phyloP scores from a whole-genome alignment of 2,329 filamentous ascomycete genomes.

The Talaromyces rugulosus region DNA sequence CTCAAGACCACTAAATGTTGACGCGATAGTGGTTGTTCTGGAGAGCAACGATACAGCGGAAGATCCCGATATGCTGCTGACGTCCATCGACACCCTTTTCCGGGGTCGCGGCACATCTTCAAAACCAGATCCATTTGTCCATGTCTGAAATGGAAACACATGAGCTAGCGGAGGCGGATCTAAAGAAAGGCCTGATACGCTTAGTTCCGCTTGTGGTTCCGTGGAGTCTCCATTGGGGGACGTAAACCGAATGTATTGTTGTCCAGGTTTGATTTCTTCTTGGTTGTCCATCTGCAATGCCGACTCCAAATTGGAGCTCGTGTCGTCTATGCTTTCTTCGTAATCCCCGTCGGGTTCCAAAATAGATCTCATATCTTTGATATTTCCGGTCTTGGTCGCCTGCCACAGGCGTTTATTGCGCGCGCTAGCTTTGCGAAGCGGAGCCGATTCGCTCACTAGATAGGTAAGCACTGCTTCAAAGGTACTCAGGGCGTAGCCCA shows the following conservation, averaged over 20 bases:
- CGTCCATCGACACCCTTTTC: slow-evolving; percentile 87
- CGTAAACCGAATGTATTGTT: slow-evolving; percentile 19
- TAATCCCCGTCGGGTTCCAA: slow-evolving; percentile 65
- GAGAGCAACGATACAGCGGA: slow-evolving; percentile 83
- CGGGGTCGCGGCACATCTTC: slow-evolving; percentile 49
- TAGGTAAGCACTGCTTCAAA: slow-evolving; percentile 93
- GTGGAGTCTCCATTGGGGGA: slow-evolving; percentile 20
- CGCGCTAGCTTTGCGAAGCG: slow-evolving; percentile 76
- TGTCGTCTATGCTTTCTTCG: slow-evolving; percentile 43
- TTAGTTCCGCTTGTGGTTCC: slow-evolving; percentile 17
- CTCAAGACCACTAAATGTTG: slow-evolving; percentile 68
- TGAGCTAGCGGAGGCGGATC: slow-evolving; percentile 59
- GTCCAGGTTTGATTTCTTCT: slow-evolving; percentile 17
- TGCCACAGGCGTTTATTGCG: slow-evolving; percentile 87
- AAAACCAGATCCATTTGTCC: slow-evolving; percentile 42
- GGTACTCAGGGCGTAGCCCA: slow-evolving; percentile 93
- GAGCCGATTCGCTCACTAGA: slow-evolving; percentile 74
- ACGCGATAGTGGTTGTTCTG: slow-evolving; percentile 71
- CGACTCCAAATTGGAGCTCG: slow-evolving; percentile 36
- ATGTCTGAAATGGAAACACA: slow-evolving; percentile 84
- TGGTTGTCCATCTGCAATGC: slow-evolving; percentile 29
- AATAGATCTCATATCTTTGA: slow-evolving; percentile 70
- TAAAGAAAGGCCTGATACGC: slow-evolving; percentile 14
- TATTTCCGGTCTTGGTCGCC: slow-evolving; percentile 70
- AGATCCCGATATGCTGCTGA: slow-evolving; percentile 78